Conservation (phyloP, 768 basidiomycete species). For the Lentinula boryana region DNA sequence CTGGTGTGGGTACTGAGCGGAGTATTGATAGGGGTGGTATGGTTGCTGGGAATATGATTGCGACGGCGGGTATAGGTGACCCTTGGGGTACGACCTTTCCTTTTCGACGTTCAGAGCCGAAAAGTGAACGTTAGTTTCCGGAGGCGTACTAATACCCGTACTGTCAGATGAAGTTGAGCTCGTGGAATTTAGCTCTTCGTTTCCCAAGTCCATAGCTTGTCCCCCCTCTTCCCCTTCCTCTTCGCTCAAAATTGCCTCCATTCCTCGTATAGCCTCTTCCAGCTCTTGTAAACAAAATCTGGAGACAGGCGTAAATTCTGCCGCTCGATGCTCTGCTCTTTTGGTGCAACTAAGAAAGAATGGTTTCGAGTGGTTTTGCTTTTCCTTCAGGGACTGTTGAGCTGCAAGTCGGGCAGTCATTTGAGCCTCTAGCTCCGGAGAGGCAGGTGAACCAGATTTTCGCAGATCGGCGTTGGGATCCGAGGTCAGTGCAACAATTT, state of each 20-base stretch:
- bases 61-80: background rate
- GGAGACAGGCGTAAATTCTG: constrained; percentile 75
- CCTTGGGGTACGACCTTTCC: background rate
- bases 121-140: background rate
- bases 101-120: background rate
- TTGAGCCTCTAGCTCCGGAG: background rate
- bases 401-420: constrained; percentile 35
- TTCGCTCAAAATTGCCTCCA: constrained; percentile 48
- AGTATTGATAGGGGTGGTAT: background rate
- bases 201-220: background rate
- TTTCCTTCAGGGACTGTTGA: constrained; percentile 49
- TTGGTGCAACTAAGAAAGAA: constrained; percentile 71
- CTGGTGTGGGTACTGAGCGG: background rate
- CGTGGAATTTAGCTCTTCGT: background rate
- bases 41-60: background rate
- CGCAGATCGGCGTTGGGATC: background rate
- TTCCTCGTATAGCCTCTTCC: constrained; percentile 55
- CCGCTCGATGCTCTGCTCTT: constrained; percentile 61
- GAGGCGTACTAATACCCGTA: constrained; percentile 7
- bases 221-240: constrained; percentile 4
- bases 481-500: constrained; percentile 46
- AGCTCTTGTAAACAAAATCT: constrained; percentile 67
- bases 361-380: constrained; percentile 59
- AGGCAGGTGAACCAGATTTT: background rate
- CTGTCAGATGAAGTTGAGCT: constrained; percentile 6